Conservation (phyloP, 306 rosid genomes). For the Quercus rubra region DNA sequence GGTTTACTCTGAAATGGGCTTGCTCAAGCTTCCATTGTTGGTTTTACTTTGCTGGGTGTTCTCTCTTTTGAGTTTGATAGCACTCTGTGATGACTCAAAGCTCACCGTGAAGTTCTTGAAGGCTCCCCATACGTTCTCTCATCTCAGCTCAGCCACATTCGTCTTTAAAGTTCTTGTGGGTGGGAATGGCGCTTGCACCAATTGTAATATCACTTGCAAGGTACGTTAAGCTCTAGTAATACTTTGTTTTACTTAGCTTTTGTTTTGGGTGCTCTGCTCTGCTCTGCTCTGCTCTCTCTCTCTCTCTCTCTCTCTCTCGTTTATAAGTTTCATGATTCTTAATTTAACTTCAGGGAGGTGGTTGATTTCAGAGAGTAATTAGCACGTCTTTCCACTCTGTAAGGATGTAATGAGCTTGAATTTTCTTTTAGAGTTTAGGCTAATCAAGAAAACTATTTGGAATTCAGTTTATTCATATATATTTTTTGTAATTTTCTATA, state of each 20-base stretch:
- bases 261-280: background rate
- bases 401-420: no score
- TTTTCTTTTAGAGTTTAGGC: no score
- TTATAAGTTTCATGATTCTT: background rate
- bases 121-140: slow-evolving; percentile 75
- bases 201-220: slow-evolving; percentile 74
- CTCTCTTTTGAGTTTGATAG: slow-evolving; percentile 35
- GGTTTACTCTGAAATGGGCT: slow-evolving; percentile 43
- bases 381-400: no score
- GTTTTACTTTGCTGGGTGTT: slow-evolving; percentile 38
- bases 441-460: background rate
- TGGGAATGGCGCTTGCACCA: slow-evolving; percentile 36
- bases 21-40: slow-evolving; percentile 28
- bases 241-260: background rate
- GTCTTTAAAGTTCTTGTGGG: slow-evolving; percentile 48
- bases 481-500: background rate
- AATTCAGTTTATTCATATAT: background rate
- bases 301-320: background rate
- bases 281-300: background rate
- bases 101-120: slow-evolving; percentile 65
- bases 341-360: background rate
- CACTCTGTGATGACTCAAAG: slow-evolving; percentile 42
- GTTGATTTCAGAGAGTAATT: background rate
- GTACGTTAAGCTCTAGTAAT: slow-evolving; percentile 31
- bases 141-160: slow-evolving; percentile 66